Evolutionary conservation across 768 basidiomycete species (phyloP).

Genomic region (Calocybe indica): DNA sequence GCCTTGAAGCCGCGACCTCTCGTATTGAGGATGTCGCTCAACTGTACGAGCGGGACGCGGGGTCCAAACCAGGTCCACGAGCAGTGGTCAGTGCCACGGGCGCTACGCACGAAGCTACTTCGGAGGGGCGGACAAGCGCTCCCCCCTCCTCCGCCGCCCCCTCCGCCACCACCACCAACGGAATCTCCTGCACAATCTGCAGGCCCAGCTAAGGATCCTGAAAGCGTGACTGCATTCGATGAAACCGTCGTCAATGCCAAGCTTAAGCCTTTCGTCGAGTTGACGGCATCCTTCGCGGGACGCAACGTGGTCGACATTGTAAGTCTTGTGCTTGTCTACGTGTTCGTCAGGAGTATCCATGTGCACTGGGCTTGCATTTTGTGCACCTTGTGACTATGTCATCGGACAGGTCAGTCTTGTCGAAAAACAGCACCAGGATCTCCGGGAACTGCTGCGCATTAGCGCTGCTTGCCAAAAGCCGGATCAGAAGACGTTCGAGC

Average conservation of each 20-base stretch:
- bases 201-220: conserved; percentile 35
- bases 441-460: conserved; percentile 63
- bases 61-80: no score
- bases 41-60: conserved; percentile 12
- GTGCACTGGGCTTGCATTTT: neutral
- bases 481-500: conserved; percentile 47
- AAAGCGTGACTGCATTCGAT: conserved; percentile 67
- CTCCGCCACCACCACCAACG: conserved; percentile 30
- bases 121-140: neutral
- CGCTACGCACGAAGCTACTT: no score
- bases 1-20: conserved; percentile 89
- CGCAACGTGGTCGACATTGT: conserved; percentile 77
- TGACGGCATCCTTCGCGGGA: conserved; percentile 67
- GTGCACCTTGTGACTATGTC: no score
- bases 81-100: no score
- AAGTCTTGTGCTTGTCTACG: conserved; percentile 13
- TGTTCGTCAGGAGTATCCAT: no score
- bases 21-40: conserved; percentile 87
- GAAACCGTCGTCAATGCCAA: conserved; percentile 67
- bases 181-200: conserved; percentile 29
- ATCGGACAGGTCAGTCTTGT: conserved; percentile 57
- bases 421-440: conserved; percentile 56
- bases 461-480: conserved; percentile 80
- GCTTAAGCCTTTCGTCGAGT: conserved; percentile 66
- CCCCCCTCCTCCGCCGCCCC: conserved; percentile 20